Conservation (phyloP, 1,284 basidiomycete genomes). For the Somion occarium region DNA sequence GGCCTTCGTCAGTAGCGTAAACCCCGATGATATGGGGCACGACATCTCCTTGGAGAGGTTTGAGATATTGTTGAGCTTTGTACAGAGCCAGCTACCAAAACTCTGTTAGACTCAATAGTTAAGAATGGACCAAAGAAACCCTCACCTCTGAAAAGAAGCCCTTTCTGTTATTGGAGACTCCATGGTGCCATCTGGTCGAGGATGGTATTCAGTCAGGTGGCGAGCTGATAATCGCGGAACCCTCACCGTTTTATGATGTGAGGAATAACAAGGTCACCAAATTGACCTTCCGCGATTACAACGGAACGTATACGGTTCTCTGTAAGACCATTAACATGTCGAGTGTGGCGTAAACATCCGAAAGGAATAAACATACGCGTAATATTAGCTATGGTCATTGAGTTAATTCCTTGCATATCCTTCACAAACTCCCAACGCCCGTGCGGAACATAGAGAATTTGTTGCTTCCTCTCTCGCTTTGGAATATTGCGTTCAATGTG, state of each 20-base stretch:
- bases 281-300: background rate
- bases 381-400: background rate
- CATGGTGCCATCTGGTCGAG: too few species aligned
- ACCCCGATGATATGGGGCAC: conserved; percentile 52
- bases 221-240: too few species aligned
- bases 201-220: too few species aligned
- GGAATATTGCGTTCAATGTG: too few species aligned
- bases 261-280: background rate
- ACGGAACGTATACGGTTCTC: background rate
- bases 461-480: too few species aligned
- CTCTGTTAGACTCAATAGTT: too few species aligned
- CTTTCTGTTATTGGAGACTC: too few species aligned
- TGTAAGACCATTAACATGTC: too few species aligned
- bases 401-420: background rate
- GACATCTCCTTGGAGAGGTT: conserved; percentile 45
- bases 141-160: too few species aligned
- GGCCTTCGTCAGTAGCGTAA: conserved; percentile 27
- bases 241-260: background rate
- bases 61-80: conserved; percentile 42
- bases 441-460: background rate
- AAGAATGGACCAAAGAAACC: too few species aligned
- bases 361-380: background rate
- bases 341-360: too few species aligned
- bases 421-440: background rate
- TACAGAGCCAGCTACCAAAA: conserved; percentile 31